Evolutionary conservation across 2,329 filamentous ascomycete genomes (phyloP), one percentile per base, ranked within the genome.

Genomic region (Aureobasidium sp.): DNA sequence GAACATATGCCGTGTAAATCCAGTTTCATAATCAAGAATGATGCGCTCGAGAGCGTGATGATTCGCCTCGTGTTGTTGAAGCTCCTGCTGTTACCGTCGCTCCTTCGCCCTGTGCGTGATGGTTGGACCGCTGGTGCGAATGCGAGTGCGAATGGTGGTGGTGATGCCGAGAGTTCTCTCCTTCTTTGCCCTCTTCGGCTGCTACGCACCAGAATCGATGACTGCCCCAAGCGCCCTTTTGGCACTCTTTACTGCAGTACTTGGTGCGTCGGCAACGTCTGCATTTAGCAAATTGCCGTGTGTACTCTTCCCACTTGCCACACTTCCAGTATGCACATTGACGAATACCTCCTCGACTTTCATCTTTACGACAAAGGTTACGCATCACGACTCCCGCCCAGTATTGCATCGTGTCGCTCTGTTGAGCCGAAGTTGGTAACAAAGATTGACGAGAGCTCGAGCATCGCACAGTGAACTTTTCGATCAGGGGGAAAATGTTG

Each of bases 311-410:
- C 94, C 94, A 99, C 73, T 96, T 97, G 64, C 93, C 93, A 74
- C 94, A 99, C 75, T 96, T 87, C 78, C 96, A 99, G 78, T 97
- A 97, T 59, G 94, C 94, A 74, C 94, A 99, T 73, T 99, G 94
- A 62, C 94, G 84, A 67, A 99, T 97, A 63, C 94, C 94, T 45
- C 94, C 94, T 52, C 90, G 84, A 11, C 89, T 90, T 72, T 99
- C 94, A 73, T 99, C 94, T 77, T 99, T 99, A 66, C 94, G 90
- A 80, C 94, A 99, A 54, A 99, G 83, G 72, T 99, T 99, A 66
- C 94, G 85, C 94, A 99, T 99, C 49, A 99, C 94, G 16, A 99
- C 94, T 65, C 93, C 94, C 21, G 94, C 94, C 94, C 94, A 99
- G 78, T 99, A 99, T 74, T 97, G 93, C 94, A 99, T 99, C 72